A percentile compares a stretch with the other conserved stretches of the same genome.
Evolutionary conservation across 2,329 filamentous ascomycete species (phyloP).

Genomic region (Dothistroma pini): DNA sequence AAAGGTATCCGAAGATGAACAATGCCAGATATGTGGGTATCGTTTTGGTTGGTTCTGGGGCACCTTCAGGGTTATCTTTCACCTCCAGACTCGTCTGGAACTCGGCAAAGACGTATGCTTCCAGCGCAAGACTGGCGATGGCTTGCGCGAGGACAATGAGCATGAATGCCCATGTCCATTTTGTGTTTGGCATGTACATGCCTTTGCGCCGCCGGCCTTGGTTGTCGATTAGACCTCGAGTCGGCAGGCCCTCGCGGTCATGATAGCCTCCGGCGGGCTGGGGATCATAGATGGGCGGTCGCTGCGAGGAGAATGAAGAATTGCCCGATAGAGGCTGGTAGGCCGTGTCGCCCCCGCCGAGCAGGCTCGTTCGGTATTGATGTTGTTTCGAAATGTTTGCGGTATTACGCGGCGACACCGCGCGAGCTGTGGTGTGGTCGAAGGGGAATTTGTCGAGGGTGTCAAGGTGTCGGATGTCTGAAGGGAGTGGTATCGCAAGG

Average conservation of each 20-base stretch:
- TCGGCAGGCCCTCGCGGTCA: conserved; percentile 50
- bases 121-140: conserved; percentile 73
- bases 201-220: conserved; percentile 39
- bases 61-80: conserved; percentile 4
- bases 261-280: conserved; percentile 45
- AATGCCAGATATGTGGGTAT: conserved; percentile 95
- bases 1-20: conserved; percentile 96
- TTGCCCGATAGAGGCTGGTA: conserved; percentile 49
- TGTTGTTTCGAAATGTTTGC: conserved; percentile 49
- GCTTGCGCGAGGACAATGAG: conserved; percentile 71
- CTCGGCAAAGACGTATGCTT: conserved; percentile 84
- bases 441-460: neutral
- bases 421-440: neutral
- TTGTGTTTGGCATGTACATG: conserved; percentile 75
- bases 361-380: conserved; percentile 56
- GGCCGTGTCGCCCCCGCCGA: conserved; percentile 45
- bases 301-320: conserved; percentile 26
- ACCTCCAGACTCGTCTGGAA: conserved; percentile 63
- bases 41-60: conserved; percentile 40
- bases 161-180: conserved; percentile 88
- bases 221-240: conserved; percentile 27
- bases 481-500: neutral
- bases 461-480: conserved; percentile 1
- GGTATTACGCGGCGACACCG: conserved; percentile 25
- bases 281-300: conserved; percentile 25